Evolutionary conservation across 2,329 filamentous ascomycete genomes (phyloP).

Genomic region (Tolypocladium pustulatum): DNA sequence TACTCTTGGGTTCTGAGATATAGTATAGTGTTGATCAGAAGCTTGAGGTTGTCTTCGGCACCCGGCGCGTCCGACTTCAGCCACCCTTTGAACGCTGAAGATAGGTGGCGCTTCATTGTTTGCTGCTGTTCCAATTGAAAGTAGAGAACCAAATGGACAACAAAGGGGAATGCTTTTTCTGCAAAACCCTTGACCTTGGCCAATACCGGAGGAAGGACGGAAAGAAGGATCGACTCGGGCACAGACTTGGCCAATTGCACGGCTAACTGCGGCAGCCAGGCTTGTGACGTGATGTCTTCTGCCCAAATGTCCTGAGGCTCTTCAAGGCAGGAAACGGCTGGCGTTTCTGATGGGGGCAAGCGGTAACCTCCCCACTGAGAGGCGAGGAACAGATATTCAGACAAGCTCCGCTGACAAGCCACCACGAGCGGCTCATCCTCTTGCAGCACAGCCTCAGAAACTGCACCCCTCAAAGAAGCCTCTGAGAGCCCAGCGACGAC

Average conservation of each 20-base stretch:
- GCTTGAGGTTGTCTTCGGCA: constrained; percentile 53
- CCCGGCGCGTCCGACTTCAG: constrained; percentile 32
- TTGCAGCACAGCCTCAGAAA: constrained; percentile 39
- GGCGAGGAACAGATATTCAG: constrained; percentile 38
- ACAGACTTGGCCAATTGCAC: constrained; percentile 50
- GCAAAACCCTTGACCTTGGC: constrained; percentile 58
- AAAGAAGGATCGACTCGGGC: constrained; percentile 55
- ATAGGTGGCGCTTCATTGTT: constrained; percentile 50
- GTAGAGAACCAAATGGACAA: constrained; percentile 71
- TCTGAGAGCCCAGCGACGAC: constrained; percentile 49
- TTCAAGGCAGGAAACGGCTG: constrained; percentile 1
- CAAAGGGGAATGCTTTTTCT: constrained; percentile 65
- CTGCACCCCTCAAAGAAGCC: constrained; percentile 44
- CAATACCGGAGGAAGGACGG: constrained; percentile 57
- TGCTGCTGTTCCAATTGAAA: constrained; percentile 55
- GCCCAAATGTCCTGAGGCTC: constrained; percentile 18
- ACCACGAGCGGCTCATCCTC: constrained; percentile 36
- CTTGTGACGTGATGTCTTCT: constrained; percentile 28
- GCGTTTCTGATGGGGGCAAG: constrained; percentile 42
- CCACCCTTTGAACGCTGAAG: constrained; percentile 53
- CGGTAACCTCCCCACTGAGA: constrained; percentile 48
- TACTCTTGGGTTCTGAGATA: constrained; percentile 78
- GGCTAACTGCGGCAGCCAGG: constrained; percentile 55
- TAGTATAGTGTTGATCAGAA: constrained; percentile 69
- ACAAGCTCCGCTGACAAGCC: constrained; percentile 41